Evolutionary conservation across 257 asterid species (phyloP), one percentile per base, ranked within the genome.

Genomic region (Marsdenia floribunda): DNA sequence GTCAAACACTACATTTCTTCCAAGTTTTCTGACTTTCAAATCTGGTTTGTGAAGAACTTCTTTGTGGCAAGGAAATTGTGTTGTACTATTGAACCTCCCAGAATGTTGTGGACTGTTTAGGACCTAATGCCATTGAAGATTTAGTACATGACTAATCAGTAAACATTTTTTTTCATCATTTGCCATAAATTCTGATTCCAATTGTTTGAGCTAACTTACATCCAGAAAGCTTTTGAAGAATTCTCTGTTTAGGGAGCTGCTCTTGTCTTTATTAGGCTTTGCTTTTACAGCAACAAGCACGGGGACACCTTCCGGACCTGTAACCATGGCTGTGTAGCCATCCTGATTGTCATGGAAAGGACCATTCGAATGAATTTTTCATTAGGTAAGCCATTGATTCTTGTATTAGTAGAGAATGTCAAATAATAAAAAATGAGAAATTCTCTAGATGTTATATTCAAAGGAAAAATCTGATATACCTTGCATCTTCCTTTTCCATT

Each of bases 271-370:
- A 73, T 85, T 93, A 47, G 89, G 90, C 84, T 91, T 91, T 42
- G 97, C 96, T 75, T 78, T 83, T 65, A 90, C 91, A 53, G 98
- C 97, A 72, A 91, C 96, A 74, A 84, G 98, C 80, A 88, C 88
- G 18, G 73, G 84, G 29, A 78, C 94, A 52, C 90, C 96, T 77
- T 80, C 89, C 29, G 53, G 79, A 52, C 88, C 90, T 3, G 22
- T 78, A 11, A 85, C 86, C 75, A 85, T 91, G 68, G 65, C 61
- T 5, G 98, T 87, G 76, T 84, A 88, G 40, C 98, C 96, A 79
- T 93, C 97, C 98, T 93, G 82, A 77, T 78, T 57, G 6, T 60
- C n/a, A 69, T 67, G 77, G 65, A 75, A 35, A 14, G 55, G 11
- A 29, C 14, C 52, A 52, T 71, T 67, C 67, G 69, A 76, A 60